These are phyloP conservation scores for Termitomyces sp. DNA, from an alignment of 768 basidiomycete genomes.

Conservation along the genomic window DNA sequence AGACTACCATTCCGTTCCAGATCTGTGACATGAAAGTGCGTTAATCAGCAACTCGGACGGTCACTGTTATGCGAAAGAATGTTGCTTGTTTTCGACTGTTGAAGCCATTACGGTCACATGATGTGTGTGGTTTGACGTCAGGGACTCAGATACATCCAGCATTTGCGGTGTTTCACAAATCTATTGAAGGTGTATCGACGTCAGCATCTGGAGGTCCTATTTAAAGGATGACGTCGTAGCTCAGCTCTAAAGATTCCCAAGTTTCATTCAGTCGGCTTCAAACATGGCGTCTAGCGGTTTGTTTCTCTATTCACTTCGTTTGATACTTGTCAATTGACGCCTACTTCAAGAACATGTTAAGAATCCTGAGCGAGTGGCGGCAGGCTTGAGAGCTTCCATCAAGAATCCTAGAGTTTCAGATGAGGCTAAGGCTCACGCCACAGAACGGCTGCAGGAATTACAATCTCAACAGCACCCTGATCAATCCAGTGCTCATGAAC, in stretches of 20 bases:
- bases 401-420: slow-evolving; percentile 50
- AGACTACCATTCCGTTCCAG: background rate
- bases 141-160: too few species aligned
- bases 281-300: slow-evolving; percentile 5
- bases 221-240: background rate
- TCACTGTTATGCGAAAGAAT: too few species aligned
- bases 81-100: too few species aligned
- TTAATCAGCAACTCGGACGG: background rate
- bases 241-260: background rate
- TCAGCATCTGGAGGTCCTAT: slow-evolving; percentile 4
- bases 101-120: slow-evolving; percentile 15
- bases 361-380: slow-evolving; percentile 42
- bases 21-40: background rate
- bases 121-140: background rate
- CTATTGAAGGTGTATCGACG: background rate
- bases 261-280: background rate
- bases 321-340: background rate
- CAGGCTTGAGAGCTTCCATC: slow-evolving; percentile 50
- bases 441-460: slow-evolving; percentile 30
- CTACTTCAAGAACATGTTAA: slow-evolving; percentile 19
- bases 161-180: slow-evolving; percentile 5
- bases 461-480: background rate
- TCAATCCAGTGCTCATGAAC: slow-evolving; percentile 1
- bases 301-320: background rate
- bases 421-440: slow-evolving; percentile 44